phyloP scores from a whole-genome alignment of 169 alveolate species.

The Plasmodium cynomolgi region DNA sequence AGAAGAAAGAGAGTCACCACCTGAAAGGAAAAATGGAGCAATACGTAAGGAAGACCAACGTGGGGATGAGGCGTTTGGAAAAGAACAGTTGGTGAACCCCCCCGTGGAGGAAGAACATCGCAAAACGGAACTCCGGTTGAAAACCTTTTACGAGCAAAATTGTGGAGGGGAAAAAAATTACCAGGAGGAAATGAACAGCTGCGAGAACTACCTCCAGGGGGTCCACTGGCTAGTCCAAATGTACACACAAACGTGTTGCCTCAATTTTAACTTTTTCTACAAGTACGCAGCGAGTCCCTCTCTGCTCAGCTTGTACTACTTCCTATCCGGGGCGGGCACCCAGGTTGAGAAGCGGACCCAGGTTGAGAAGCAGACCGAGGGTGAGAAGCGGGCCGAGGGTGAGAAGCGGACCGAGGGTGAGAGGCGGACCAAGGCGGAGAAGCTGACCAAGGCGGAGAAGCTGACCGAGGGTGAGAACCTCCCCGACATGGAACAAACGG shows the following conservation, averaged over 20 bases:
- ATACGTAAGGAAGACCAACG: neutral
- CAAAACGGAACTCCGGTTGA: conserved; percentile 20
- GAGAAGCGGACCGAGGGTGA: no score
- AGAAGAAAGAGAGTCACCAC: neutral
- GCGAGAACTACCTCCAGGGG: conserved; percentile 69
- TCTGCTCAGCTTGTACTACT: conserved; percentile 52
- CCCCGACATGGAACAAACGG: neutral
- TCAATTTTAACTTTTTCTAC: conserved; percentile 72
- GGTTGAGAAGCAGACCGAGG: neutral
- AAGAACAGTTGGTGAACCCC: neutral
- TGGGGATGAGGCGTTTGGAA: neutral
- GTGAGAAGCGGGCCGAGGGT: no score
- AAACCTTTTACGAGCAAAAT: conserved; percentile 16
- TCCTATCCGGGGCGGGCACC: neutral
- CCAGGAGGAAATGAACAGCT: conserved; percentile 40
- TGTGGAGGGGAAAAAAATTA: conserved; percentile 34
- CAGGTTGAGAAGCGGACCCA: neutral
- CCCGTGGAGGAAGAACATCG: conserved; percentile 1
- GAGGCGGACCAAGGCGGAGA: no score
- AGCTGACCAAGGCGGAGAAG: no score
- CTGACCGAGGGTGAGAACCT: no score
- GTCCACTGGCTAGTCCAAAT: conserved; percentile 73
- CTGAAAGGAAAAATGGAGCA: neutral
- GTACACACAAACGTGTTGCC: conserved; percentile 68
- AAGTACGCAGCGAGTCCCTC: conserved; percentile 53